These are phyloP conservation scores for Dryas drummondii DNA, from an alignment of 306 rosid genomes.

Conservation along the genomic window DNA sequence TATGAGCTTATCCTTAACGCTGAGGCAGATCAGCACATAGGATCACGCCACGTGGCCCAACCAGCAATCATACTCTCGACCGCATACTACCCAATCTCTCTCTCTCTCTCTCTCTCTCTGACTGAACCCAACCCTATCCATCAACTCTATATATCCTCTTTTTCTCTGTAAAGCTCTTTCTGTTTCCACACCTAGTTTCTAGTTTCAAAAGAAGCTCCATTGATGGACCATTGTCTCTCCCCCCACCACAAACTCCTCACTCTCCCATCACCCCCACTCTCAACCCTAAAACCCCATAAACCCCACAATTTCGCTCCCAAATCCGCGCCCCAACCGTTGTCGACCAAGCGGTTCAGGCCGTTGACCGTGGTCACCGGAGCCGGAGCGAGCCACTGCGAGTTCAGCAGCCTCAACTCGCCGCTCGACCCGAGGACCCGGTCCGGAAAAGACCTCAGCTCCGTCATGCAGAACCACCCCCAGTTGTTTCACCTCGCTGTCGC, in stretches of 20 bases:
- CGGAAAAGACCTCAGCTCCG: conserved; percentile 62
- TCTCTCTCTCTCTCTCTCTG: neutral
- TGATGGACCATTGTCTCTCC: conserved; percentile 49
- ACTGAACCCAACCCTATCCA: conserved; percentile 10
- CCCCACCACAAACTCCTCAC: conserved; percentile 21
- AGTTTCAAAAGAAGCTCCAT: neutral
- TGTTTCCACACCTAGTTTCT: neutral
- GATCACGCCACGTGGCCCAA: neutral
- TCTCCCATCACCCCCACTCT: conserved; percentile 13
- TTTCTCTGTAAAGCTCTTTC: neutral
- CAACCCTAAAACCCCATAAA: conserved; percentile 6
- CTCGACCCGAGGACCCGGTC: conserved; percentile 55
- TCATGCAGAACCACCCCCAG: conserved; percentile 79
- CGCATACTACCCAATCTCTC: neutral
- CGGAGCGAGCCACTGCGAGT: conserved; percentile 47
- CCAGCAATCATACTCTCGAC: neutral
- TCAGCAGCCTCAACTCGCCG: conserved; percentile 66
- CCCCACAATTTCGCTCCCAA: neutral
- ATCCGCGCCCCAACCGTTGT: neutral
- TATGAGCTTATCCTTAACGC: neutral
- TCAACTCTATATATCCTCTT: neutral
- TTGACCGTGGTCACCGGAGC: conserved; percentile 35
- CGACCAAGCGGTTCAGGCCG: conserved; percentile 2
- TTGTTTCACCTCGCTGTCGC: conserved; percentile 69
- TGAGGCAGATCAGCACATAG: neutral